Percentiles rank a stretch among this genome's conserved stretches.
These are phyloP conservation scores for Fusarium protoensiforme DNA, from an alignment of 2,329 filamentous ascomycete species.

Conservation along the genomic window DNA sequence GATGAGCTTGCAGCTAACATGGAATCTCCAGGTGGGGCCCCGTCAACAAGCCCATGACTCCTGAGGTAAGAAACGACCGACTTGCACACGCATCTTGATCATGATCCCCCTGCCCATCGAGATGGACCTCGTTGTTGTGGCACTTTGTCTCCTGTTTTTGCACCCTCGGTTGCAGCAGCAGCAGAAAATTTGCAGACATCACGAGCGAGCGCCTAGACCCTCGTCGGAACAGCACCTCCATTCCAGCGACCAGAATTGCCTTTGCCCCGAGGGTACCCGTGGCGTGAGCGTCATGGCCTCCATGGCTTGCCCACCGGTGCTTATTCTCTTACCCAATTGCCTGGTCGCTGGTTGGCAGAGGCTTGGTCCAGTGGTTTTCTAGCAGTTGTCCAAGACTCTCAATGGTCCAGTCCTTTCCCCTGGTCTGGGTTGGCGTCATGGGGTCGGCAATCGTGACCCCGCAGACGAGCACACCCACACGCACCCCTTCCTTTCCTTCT, in stretches of 20 bases:
- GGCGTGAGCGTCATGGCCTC: constrained; percentile 35
- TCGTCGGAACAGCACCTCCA: constrained; percentile 31
- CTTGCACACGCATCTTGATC: constrained; percentile 6
- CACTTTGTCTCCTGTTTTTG: constrained; percentile 14
- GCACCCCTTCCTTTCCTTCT: constrained; percentile 25
- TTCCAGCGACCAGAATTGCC: constrained; percentile 38
- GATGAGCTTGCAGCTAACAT: constrained; percentile 44
- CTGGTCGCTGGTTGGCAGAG: constrained; percentile 43
- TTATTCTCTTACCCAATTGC: constrained; percentile 46
- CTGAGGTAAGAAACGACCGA: constrained; percentile 73
- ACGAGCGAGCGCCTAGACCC: constrained; percentile 28
- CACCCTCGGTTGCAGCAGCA: constrained; percentile 3
- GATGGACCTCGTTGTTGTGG: constrained; percentile 8
- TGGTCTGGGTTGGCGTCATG: constrained; percentile 41
- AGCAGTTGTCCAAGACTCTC: constrained; percentile 11
- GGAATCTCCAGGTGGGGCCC: constrained; percentile 78
- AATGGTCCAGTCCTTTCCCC: constrained; percentile 32
- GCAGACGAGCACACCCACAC: constrained; percentile 28
- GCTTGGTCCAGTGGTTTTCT: constrained; percentile 30
- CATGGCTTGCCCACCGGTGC: constrained; percentile 40
- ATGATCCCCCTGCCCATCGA: constrained; percentile 2
- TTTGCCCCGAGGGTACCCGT: constrained; percentile 44
- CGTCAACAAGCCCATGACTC: constrained; percentile 98
- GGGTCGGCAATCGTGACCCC: constrained; percentile 43
- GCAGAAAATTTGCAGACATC: constrained; percentile 23